These are phyloP conservation scores for Ceratocystis lukuohia DNA, from an alignment of 2,329 filamentous ascomycete genomes.

Conservation along the genomic window DNA sequence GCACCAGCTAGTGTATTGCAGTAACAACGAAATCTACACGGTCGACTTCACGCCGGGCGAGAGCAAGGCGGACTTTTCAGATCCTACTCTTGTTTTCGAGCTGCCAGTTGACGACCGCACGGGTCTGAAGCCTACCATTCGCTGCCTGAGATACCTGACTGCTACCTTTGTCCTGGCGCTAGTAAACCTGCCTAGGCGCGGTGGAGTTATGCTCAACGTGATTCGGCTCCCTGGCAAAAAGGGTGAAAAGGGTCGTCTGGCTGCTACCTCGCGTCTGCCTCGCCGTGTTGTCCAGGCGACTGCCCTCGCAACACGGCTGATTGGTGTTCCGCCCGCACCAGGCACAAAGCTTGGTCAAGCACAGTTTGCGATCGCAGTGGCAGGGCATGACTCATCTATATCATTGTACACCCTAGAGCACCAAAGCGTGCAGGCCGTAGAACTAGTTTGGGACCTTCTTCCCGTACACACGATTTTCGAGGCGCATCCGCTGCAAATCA, in stretches of 20 bases:
- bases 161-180: slow-evolving; percentile 44
- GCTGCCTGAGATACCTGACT: slow-evolving; percentile 46
- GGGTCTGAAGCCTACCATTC: slow-evolving; percentile 38
- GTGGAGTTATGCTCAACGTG: slow-evolving; percentile 43
- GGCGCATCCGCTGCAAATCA: slow-evolving; percentile 46
- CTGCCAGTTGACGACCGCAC: slow-evolving; percentile 36
- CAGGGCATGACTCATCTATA: slow-evolving; percentile 66
- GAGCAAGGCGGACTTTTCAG: slow-evolving; percentile 27
- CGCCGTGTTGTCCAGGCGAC: slow-evolving; percentile 51
- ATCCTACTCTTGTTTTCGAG: slow-evolving; percentile 41
- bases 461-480: slow-evolving; percentile 40
- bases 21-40: slow-evolving; percentile 59
- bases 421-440: slow-evolving; percentile 32
- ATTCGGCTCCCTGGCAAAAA: slow-evolving; percentile 36
- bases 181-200: slow-evolving; percentile 45
- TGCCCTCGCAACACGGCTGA: slow-evolving; percentile 60
- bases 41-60: slow-evolving; percentile 40
- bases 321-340: slow-evolving; percentile 34
- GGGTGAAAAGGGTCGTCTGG: slow-evolving; percentile 20
- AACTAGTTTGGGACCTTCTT: slow-evolving; percentile 39
- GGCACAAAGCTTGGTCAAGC: slow-evolving; percentile 41
- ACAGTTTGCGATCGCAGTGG: slow-evolving; percentile 70
- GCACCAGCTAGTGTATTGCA: slow-evolving; percentile 67
- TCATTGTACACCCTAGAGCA: slow-evolving; percentile 67
- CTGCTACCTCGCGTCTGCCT: slow-evolving; percentile 16